Percentiles rank a stretch among this genome's conserved stretches.
Conservation (phyloP, 352 stramenopile species). For the Pythium aristosporum region DNA sequence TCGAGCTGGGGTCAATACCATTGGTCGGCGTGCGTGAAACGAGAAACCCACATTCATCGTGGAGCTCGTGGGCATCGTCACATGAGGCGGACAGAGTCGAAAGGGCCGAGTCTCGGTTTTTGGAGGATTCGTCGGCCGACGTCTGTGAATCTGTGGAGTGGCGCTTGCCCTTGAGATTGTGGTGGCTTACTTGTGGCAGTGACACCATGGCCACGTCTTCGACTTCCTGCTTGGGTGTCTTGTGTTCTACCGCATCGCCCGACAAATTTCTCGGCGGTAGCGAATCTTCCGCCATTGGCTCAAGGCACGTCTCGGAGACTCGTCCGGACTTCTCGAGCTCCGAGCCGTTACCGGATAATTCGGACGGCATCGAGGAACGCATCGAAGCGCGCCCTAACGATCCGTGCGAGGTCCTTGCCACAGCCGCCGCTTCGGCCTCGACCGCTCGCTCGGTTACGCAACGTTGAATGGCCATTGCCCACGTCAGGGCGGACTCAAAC, state of each 20-base stretch:
- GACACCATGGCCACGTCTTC: background rate
- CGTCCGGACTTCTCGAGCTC: constrained; percentile 4
- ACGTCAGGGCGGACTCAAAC: constrained; percentile 47
- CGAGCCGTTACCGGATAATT: constrained; percentile 21
- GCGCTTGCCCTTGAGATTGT: constrained; percentile 49
- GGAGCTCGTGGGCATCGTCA: constrained; percentile 13
- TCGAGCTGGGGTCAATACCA: constrained; percentile 11
- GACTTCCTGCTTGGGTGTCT: background rate
- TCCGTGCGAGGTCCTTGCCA: constrained; percentile 10
- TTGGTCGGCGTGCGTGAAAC: background rate
- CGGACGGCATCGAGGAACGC: constrained; percentile 22
- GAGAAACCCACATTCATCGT: constrained; percentile 24
- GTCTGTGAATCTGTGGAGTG: constrained; percentile 64
- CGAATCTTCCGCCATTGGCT: constrained; percentile 2
- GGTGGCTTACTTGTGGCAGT: background rate
- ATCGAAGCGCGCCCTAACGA: constrained; percentile 20
- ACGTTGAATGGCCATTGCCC: constrained; percentile 58
- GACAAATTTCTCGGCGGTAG: background rate
- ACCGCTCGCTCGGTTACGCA: constrained; percentile 42
- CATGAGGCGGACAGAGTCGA: constrained; percentile 39
- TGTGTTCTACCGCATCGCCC: background rate
- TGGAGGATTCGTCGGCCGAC: constrained; percentile 48
- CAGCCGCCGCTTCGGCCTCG: constrained; percentile 20
- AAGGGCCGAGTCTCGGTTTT: constrained; percentile 30
- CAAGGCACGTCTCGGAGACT: background rate